Evolutionary conservation across 2,329 filamentous ascomycete genomes (phyloP).

Genomic region (Dactylellina leptospora): DNA sequence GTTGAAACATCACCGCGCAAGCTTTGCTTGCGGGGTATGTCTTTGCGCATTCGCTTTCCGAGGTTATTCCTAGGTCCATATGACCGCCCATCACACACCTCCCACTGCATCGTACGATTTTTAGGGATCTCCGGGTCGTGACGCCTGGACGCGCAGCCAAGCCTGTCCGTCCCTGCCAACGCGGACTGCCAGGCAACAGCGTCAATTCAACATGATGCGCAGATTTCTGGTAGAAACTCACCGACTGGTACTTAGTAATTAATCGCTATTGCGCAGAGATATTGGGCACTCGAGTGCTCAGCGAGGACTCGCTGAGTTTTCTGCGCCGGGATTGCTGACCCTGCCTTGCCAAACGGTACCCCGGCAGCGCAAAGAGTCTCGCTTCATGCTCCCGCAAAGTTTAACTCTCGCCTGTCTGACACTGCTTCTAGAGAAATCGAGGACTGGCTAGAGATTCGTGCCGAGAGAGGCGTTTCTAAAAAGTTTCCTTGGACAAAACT

Average conservation of each 20-base stretch:
- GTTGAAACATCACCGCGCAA: too few relatives aligned
- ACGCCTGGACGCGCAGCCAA: not conserved
- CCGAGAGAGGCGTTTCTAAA: too few relatives aligned
- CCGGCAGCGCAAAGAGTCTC: constrained; percentile 2
- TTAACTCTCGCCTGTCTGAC: constrained; percentile 13
- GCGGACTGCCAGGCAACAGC: constrained; percentile 22
- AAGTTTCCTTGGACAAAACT: too few relatives aligned
- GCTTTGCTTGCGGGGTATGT: not conserved
- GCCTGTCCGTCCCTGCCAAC: constrained; percentile 14
- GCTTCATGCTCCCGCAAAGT: constrained; percentile 15
- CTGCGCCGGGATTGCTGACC: constrained; percentile 11
- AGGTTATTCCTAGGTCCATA: constrained; percentile 33
- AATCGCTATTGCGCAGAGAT: not conserved
- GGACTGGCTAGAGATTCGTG: not conserved
- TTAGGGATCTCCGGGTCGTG: not conserved
- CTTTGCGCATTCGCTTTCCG: constrained; percentile 19
- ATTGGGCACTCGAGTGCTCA: not conserved
- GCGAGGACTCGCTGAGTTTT: too few relatives aligned
- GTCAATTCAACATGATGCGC: constrained; percentile 15
- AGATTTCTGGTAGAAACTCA: constrained; percentile 21
- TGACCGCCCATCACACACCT: constrained; percentile 5
- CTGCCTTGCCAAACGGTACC: constrained; percentile 2
- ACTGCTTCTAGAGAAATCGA: not conserved
- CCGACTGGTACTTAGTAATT: constrained; percentile 25
- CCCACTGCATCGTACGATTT: constrained; percentile 7